Percentiles rank a stretch among this genome's conserved stretches.
These are phyloP conservation scores for Neofusicoccum ribis DNA, from an alignment of 2,329 filamentous ascomycete species.

Conservation along the genomic window DNA sequence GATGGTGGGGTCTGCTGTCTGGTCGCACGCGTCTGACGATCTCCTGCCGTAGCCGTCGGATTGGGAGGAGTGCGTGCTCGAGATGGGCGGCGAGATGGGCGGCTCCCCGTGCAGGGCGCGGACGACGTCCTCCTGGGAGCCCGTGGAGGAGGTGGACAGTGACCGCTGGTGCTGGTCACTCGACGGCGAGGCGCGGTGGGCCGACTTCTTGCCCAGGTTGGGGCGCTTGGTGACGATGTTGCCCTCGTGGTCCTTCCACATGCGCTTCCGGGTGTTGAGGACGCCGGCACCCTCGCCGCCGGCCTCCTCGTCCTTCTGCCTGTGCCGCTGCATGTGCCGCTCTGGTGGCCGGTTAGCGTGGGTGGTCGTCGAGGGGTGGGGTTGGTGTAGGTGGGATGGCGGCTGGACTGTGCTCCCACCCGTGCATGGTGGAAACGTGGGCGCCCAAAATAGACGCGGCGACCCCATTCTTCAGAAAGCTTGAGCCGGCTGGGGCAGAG, in stretches of 20 bases:
- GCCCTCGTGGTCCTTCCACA: conserved; percentile 57
- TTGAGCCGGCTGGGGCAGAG: background rate
- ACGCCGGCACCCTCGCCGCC: conserved; percentile 53
- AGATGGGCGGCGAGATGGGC: conserved; percentile 38
- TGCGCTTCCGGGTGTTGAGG: conserved; percentile 57
- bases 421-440: background rate
- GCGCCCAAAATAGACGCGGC: background rate
- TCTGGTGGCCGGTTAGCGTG: conserved; percentile 43
- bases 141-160: background rate
- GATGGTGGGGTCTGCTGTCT: conserved; percentile 14
- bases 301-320: conserved; percentile 57
- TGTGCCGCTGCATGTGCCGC: conserved; percentile 57
- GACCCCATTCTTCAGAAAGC: conserved; percentile 12
- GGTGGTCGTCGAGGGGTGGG: conserved; percentile 10
- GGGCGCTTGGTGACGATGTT: conserved; percentile 52
- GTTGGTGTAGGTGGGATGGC: conserved; percentile 16
- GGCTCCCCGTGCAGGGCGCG: conserved; percentile 7
- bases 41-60: conserved; percentile 25
- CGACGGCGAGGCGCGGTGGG: background rate
- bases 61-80: conserved; percentile 28
- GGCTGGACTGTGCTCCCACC: background rate
- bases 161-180: conserved; percentile 1
- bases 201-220: conserved; percentile 21
- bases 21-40: conserved; percentile 32
- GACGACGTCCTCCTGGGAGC: conserved; percentile 5